These are phyloP conservation scores for Xerocomellus intermedius DNA, from an alignment of 768 basidiomycete genomes.

Conservation along the genomic window DNA sequence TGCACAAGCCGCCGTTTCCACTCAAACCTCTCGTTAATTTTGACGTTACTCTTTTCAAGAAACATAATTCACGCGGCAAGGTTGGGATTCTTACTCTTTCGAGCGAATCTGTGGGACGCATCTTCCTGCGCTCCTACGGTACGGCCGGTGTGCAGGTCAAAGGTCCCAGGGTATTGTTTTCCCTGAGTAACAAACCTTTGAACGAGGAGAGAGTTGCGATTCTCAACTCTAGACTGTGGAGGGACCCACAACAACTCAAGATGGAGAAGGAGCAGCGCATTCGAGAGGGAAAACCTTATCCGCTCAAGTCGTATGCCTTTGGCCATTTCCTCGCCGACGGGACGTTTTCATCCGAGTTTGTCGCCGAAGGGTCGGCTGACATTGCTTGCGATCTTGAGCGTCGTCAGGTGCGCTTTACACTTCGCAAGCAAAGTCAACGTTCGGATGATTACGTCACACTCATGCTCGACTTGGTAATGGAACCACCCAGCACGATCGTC, in stretches of 20 bases:
- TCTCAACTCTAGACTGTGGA: slow-evolving; percentile 29
- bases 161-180: slow-evolving; percentile 22
- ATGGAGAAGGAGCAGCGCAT: slow-evolving; percentile 25
- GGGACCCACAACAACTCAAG: slow-evolving; percentile 28
- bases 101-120: slow-evolving; percentile 9
- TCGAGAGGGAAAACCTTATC: slow-evolving; percentile 19
- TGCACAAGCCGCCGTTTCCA: slow-evolving; percentile 37
- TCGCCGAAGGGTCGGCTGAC: slow-evolving; percentile 24
- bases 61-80: slow-evolving; percentile 18
- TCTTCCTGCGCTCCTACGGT: slow-evolving; percentile 31
- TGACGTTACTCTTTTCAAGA: slow-evolving; percentile 32
- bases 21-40: slow-evolving; percentile 31
- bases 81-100: slow-evolving; percentile 35
- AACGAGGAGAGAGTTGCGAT: slow-evolving; percentile 22
- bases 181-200: slow-evolving; percentile 20
- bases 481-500: slow-evolving; percentile 7
- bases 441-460: neutral
- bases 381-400: slow-evolving; percentile 39
- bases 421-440: slow-evolving; percentile 24
- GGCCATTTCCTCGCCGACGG: slow-evolving; percentile 37
- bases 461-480: neutral
- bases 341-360: slow-evolving; percentile 34
- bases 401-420: slow-evolving; percentile 31
- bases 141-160: slow-evolving; percentile 26
- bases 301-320: slow-evolving; percentile 30